Evolutionary conservation across 1,139 yeast genomes (phyloP).

Genomic region (Yamadazyma triangularis): DNA sequence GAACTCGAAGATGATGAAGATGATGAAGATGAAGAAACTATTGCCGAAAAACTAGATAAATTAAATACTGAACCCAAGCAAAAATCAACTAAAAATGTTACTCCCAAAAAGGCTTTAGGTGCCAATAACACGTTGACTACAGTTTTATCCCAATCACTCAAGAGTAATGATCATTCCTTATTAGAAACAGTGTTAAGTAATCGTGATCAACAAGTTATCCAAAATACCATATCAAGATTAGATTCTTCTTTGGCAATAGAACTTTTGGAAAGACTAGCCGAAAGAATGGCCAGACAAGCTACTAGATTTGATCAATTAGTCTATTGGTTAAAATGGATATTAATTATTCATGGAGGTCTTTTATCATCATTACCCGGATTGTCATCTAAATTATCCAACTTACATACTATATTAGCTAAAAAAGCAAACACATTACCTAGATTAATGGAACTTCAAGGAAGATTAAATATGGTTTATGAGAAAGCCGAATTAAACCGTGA

Average conservation of each 20-base stretch:
- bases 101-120: conserved; percentile 21
- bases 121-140: conserved; percentile 54
- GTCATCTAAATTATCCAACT: conserved; percentile 61
- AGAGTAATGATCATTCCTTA: conserved; percentile 65
- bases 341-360: conserved; percentile 84
- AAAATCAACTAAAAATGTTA: conserved; percentile 20
- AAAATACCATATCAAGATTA: conserved; percentile 64
- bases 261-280: conserved; percentile 78
- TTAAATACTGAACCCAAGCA: conserved; percentile 29
- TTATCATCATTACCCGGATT: conserved; percentile 68
- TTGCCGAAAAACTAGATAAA: conserved; percentile 58
- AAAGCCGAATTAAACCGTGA: conserved; percentile 67
- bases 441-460: conserved; percentile 77
- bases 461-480: conserved; percentile 66
- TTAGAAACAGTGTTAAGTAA: conserved; percentile 77
- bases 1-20: conserved; percentile 47
- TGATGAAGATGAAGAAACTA: conserved; percentile 39
- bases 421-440: conserved; percentile 77
- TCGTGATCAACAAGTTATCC: conserved; percentile 69
- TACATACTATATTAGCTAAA: conserved; percentile 72
- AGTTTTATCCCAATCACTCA: conserved; percentile 65
- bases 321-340: conserved; percentile 90
- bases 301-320: conserved; percentile 70
- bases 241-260: conserved; percentile 71
- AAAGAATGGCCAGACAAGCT: conserved; percentile 65